Percentiles rank a stretch among this genome's conserved stretches.
These are phyloP conservation scores for Candida oleophila DNA, from an alignment of 805 yeast genomes.

Conservation along the genomic window DNA sequence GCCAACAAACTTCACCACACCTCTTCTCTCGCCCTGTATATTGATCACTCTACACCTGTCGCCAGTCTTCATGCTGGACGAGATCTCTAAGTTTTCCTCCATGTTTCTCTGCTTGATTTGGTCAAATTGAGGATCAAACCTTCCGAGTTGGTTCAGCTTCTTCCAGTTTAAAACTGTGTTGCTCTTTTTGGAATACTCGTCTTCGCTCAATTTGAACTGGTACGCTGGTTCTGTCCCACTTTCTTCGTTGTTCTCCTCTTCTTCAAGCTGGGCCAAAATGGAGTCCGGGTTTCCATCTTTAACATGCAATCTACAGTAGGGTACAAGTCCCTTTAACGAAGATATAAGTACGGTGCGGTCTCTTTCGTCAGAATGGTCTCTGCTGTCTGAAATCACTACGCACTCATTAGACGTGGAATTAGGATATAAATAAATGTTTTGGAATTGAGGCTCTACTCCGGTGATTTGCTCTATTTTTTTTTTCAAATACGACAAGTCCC, in stretches of 20 bases:
- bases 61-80: slow-evolving; percentile 41
- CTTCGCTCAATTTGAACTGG: slow-evolving; percentile 51
- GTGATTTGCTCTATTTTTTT: slow-evolving; percentile 64
- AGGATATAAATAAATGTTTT: slow-evolving; percentile 48
- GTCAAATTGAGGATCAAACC: slow-evolving; percentile 58
- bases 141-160: slow-evolving; percentile 61
- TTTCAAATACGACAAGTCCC: slow-evolving; percentile 57
- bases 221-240: slow-evolving; percentile 22
- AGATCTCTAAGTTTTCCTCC: slow-evolving; percentile 25
- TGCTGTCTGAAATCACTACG: slow-evolving; percentile 21
- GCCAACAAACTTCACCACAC: slow-evolving; percentile 72
- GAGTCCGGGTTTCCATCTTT: slow-evolving; percentile 56
- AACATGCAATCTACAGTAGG: slow-evolving; percentile 55
- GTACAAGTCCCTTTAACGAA: slow-evolving; percentile 25
- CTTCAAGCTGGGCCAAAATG: slow-evolving; percentile 37
- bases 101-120: slow-evolving; percentile 27
- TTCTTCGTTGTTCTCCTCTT: slow-evolving; percentile 15
- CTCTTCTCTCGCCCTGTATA: slow-evolving; percentile 56
- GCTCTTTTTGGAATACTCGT: slow-evolving; percentile 56
- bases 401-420: slow-evolving; percentile 35
- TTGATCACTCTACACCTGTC: slow-evolving; percentile 52
- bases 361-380: slow-evolving; percentile 13
- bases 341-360: slow-evolving; percentile 12
- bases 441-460: slow-evolving; percentile 65
- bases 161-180: slow-evolving; percentile 82